Evolutionary conservation across 495 filamentous ascomycete genomes (phyloP), one percentile per base, ranked within the genome.

Genomic region (Massariosphaeria phaeospora): DNA sequence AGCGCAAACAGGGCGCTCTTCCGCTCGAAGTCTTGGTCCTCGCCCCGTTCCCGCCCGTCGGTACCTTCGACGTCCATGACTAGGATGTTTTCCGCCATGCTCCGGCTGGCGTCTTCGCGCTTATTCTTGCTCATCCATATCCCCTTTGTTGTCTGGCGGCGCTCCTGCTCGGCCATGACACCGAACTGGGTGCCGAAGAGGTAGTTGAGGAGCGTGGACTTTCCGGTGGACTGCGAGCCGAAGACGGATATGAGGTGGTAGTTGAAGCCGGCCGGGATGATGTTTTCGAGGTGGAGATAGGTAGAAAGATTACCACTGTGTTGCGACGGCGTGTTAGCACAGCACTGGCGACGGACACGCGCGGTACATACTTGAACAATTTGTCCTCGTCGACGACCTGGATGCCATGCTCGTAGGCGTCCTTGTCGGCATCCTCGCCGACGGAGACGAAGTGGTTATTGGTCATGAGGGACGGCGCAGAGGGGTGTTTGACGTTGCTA

Each of bases 21-120:
- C 61, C 93, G 80, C 77, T 98, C 93, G 67, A 98, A 98, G 67
- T 98, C 93, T 71, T 98, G 93, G 67, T 98, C 93, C 69, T 98
- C 93, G 49, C 93, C 93, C 63, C 93, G 77, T 73, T 98, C 93
- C 57, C 93, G 83, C 45, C 93, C 93, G 71, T 98, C 93, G 10
- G 93, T 98, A 61, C 93, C 93, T 70, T 98, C 93, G 35, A 98
- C 93, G 68, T 98, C 93, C 93, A 98, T 98, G 59, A 98, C 91
- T 56, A 98, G 73, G 65, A 98, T 96, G 67, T 98, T 98, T 50
- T 94, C 88, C 61, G 89, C 91, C 91, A 96, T 96, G 41, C 66
- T 67, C 25, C 65, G 68, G 43, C 59, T 48, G 53, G 54, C 53
- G 46, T 67, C 55, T 58, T 75, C 72, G 61, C 74, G 81, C 73